phyloP scores from a whole-genome alignment of 2,329 filamentous ascomycete species.

The Apiospora marii region DNA sequence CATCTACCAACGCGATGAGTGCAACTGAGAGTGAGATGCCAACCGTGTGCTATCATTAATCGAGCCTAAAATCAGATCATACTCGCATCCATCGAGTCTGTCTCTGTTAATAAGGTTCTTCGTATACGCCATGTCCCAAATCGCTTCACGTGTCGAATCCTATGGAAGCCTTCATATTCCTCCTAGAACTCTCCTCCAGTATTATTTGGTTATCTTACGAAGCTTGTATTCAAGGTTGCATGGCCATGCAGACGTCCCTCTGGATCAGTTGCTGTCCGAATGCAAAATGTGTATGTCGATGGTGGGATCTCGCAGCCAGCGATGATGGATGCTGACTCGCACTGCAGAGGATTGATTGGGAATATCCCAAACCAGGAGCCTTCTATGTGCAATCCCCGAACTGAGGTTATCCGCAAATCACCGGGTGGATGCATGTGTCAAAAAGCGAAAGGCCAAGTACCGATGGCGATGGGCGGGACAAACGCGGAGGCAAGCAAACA shows the following conservation, averaged over 20 bases:
- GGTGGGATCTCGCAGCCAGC: neutral
- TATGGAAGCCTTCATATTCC: neutral
- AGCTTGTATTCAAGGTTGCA: neutral
- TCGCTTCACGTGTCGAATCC: neutral
- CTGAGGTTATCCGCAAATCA: neutral
- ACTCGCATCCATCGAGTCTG: neutral
- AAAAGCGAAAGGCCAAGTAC: neutral
- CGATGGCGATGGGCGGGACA: neutral
- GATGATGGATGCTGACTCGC: neutral
- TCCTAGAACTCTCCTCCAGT: neutral
- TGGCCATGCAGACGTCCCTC: neutral
- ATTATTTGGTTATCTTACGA: neutral
- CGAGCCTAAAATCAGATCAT: neutral
- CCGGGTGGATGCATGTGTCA: neutral
- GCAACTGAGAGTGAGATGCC: no score
- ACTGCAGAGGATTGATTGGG: neutral
- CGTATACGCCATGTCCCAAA: neutral
- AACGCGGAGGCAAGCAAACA: slow-evolving; percentile 2
- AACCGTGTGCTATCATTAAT: neutral
- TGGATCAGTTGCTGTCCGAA: neutral
- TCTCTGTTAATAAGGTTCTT: neutral
- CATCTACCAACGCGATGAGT: neutral
- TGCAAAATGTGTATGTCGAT: neutral
- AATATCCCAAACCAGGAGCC: neutral
- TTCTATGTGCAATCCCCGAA: neutral